Evolutionary conservation across 345 rosid genomes (phyloP).

Genomic region (Acer negundo): DNA sequence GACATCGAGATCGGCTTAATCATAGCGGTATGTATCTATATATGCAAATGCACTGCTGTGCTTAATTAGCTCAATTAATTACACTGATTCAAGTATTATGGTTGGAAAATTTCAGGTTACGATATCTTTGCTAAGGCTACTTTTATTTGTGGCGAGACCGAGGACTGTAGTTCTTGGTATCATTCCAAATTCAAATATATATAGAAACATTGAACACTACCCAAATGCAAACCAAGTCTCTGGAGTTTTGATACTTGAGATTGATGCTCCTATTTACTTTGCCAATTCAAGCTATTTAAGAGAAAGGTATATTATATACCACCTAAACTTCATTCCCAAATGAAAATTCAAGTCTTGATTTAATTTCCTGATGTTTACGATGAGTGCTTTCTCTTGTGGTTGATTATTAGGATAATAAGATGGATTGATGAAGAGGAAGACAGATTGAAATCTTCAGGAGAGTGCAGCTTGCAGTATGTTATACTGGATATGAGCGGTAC

Average conservation of each 20-base stretch:
- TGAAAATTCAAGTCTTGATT: not conserved
- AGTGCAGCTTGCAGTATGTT: constrained; percentile 60
- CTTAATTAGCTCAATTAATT: not conserved
- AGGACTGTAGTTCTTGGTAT: constrained; percentile 66
- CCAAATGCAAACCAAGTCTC: constrained; percentile 52
- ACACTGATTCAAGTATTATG: not conserved
- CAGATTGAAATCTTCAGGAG: constrained; percentile 48
- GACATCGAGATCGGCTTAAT: constrained; percentile 72
- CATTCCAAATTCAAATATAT: constrained; percentile 57
- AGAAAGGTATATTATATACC: constrained; percentile 54
- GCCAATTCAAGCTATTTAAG: constrained; percentile 82
- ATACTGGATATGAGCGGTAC: constrained; percentile 72
- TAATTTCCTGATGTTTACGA: not conserved
- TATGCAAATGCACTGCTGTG: not conserved
- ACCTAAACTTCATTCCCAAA: not conserved
- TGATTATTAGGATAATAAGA: constrained; percentile 54
- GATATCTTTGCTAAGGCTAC: constrained; percentile 64
- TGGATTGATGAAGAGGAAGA: constrained; percentile 90
- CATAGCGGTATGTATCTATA: constrained; percentile 58
- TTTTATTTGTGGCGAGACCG: constrained; percentile 88
- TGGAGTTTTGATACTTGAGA: constrained; percentile 66
- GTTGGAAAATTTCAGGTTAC: constrained; percentile 47
- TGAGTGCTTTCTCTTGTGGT: not conserved
- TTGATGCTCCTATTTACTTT: constrained; percentile 86
- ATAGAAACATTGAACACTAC: constrained; percentile 74